Evolutionary conservation across 306 rosid species (phyloP).

Genomic region (Cicer judaicum): DNA sequence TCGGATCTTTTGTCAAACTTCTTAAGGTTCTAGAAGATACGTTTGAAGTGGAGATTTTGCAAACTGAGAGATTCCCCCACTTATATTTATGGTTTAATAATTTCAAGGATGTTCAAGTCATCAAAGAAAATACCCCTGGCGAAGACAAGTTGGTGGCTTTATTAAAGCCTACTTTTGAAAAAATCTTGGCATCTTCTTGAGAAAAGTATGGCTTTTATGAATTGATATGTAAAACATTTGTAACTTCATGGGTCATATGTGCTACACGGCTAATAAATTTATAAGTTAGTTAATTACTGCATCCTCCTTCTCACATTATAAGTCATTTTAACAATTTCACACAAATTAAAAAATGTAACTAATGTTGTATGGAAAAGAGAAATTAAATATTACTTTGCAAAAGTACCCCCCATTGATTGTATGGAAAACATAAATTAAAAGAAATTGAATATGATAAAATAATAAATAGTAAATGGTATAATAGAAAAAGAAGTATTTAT

Average conservation of each 20-base stretch:
- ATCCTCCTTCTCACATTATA: too few species aligned
- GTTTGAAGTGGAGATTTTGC: constrained; percentile 23
- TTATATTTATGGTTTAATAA: constrained; percentile 43
- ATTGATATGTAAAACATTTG: not conserved
- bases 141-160: constrained; percentile 20
- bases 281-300: not conserved
- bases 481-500: too few species aligned
- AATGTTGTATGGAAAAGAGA: too few species aligned
- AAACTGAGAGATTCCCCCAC: constrained; percentile 40
- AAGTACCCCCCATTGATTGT: too few species aligned
- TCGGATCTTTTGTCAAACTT: constrained; percentile 30
- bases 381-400: too few species aligned
- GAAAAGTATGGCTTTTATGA: constrained; percentile 11
- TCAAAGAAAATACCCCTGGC: constrained; percentile 44
- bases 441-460: too few species aligned
- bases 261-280: not conserved
- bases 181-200: not conserved
- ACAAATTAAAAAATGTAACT: too few species aligned
- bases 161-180: not conserved
- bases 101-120: constrained; percentile 30
- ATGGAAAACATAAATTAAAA: too few species aligned
- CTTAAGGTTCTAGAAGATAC: constrained; percentile 17
- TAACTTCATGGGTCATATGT: not conserved
- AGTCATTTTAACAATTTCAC: too few species aligned
- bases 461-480: too few species aligned